Conservation (phyloP, 352 stramenopile genomes). For the Phytophthora fragariaefolia region DNA sequence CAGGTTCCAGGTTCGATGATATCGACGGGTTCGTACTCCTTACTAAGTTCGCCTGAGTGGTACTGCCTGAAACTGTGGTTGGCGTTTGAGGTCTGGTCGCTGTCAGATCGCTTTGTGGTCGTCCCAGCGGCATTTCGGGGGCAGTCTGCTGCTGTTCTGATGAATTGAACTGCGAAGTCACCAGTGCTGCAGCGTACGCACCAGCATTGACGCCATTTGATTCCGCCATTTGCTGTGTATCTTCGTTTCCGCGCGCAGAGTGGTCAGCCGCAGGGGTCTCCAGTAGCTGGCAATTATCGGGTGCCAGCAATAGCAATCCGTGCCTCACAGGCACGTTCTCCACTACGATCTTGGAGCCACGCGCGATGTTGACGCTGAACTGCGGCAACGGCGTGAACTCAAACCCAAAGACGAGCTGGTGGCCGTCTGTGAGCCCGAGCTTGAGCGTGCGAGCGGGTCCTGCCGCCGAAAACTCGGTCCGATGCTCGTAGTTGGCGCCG, state of each 20-base stretch:
- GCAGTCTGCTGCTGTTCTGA: slow-evolving; percentile 26
- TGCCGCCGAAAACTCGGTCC: slow-evolving; percentile 65
- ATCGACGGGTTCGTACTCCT: slow-evolving; percentile 1
- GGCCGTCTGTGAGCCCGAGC: slow-evolving; percentile 79
- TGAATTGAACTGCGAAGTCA: slow-evolving; percentile 50
- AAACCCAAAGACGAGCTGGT: slow-evolving; percentile 79
- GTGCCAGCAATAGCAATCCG: slow-evolving; percentile 72
- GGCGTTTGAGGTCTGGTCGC: neutral
- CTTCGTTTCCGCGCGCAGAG: slow-evolving; percentile 11
- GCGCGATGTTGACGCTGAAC: slow-evolving; percentile 58
- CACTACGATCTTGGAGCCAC: slow-evolving; percentile 75
- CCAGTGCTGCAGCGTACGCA: slow-evolving; percentile 65
- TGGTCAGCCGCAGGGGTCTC: slow-evolving; percentile 47
- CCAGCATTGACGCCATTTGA: slow-evolving; percentile 38
- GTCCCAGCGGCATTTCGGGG: neutral
- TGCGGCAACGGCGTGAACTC: slow-evolving; percentile 65
- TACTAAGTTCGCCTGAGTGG: neutral
- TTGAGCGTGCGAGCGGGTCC: slow-evolving; percentile 79
- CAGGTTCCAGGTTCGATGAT: slow-evolving; percentile 5
- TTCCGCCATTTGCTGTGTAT: slow-evolving; percentile 14
- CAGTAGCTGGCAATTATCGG: slow-evolving; percentile 71
- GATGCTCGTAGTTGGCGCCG: slow-evolving; percentile 73
- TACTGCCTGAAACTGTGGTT: slow-evolving; percentile 1
- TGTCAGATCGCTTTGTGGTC: slow-evolving; percentile 12
- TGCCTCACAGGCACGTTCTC: slow-evolving; percentile 75